Base-by-base conservation (phyloP, 2,329 filamentous ascomycete genomes). In the Venturia nashicola region DNA sequence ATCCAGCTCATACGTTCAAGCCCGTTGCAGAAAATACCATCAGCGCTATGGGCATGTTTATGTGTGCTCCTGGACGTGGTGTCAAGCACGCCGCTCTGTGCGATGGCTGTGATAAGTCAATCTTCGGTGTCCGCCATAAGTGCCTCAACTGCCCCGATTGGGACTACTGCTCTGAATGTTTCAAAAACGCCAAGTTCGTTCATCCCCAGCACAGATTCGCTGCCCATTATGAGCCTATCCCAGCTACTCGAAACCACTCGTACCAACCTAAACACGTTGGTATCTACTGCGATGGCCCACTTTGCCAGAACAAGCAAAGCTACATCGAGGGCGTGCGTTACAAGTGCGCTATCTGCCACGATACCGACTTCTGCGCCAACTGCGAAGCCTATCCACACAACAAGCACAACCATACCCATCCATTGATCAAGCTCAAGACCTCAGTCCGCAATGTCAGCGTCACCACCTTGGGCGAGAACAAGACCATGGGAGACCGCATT, bases 81-180 rank as follows among this genome's bases (percentile, higher is more conserved):
- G 82, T 86, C 70, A 80, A 83, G 66, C 94, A 99, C 78, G 86
- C 89, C 65, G 94, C 95, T 66, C 86, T 97, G 68, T 99, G 94
- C 72, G 94, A 99, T 78, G 90, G 90, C 48, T 99, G 95, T 74
- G 90, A 97, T 70, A 88, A 85, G 82, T 86, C 85, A 74, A 94
- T 99, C 71, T 81, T 83, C 69, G 95, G 94, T 69, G 82, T 96
- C 65, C 93, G 94, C 69, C 88, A 97, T 83, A 99, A 99, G 82
- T 99, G 94, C 75, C 81, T 97, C 68, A 87, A 91, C 73, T 99
- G 94, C 79, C 94, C 95, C 54, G 94, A 99, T 75, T 99, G 91
- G 89, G 94, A 99, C 72, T 97, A 90, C 78, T 99, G 94, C 80
- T 82, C 83, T 32, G 79, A 84, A 9, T 99, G 95, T 76, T 76